Evolutionary conservation across 345 rosid genomes (phyloP).

Genomic region (Laguncularia racemosa): DNA sequence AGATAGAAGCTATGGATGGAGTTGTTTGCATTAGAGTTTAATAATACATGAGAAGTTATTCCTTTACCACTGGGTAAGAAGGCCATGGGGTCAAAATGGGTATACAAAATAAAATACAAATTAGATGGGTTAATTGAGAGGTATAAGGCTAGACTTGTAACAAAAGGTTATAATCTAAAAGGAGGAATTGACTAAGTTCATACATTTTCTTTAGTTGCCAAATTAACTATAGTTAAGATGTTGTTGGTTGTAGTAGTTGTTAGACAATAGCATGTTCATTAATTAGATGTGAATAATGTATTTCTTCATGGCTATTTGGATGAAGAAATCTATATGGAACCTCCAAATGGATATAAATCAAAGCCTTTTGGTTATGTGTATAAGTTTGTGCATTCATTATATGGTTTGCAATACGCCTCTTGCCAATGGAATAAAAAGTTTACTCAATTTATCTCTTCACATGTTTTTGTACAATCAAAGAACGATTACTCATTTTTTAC

Average conservation of each 20-base stretch:
- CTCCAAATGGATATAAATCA: not conserved
- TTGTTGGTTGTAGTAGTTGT: not conserved
- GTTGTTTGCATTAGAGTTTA: not conserved
- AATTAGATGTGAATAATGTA: not conserved
- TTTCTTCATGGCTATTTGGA: not conserved
- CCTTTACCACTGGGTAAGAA: not conserved
- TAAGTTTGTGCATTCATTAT: not conserved
- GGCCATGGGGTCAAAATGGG: not conserved
- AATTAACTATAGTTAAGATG: not conserved
- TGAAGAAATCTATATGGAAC: not conserved
- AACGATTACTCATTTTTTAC: not conserved
- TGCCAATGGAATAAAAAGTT: not conserved
- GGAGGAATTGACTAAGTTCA: not conserved
- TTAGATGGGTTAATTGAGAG: not conserved
- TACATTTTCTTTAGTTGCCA: not conserved
- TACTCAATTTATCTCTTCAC: not conserved
- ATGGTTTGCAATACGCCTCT: not conserved
- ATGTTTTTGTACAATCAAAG: not conserved
- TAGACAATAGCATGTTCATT: not conserved
- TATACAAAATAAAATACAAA: not conserved
- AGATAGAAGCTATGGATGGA: not conserved
- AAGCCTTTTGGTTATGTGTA: too few species aligned
- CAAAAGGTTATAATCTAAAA: not conserved
- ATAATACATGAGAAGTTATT: not conserved
- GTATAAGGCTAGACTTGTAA: not conserved